Evolutionary conservation across 805 yeast species (phyloP), one percentile per base, ranked within the genome.

Genomic region (Scheffersomyces lignosus): DNA sequence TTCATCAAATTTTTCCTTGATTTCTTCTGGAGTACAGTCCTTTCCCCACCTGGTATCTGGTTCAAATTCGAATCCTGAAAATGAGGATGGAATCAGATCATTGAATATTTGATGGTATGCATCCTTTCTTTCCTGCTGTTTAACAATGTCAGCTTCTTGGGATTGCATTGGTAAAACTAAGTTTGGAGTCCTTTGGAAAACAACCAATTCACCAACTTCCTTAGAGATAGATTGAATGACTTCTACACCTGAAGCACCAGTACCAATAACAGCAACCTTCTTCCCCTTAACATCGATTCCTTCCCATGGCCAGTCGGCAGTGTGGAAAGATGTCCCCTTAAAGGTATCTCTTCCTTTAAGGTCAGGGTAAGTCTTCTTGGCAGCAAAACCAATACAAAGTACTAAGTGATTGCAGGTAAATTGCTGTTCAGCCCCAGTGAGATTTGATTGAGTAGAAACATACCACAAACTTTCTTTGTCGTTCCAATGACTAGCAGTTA

Each of bases 271-370:
- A 12, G 58, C 57, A 3, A 60, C 47, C 6, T 38, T 41, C 37
- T 63, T 60, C 23, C 45, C 53, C 23, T 27, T 38, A 24, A 46
- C 41, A 17, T 44, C 51, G 24, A 43, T 41, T 6, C 41, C 45
- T 10, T 45, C 48, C 30, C 41, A 45, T 29, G 64, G 52, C 61
- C 64, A 62, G 13, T 45, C 45, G 18, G 64, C 53, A 4, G 60
- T 49, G 37, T 62, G 70, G 14, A 60, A 30, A 9, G 53, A 33
- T 5, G 44, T 36, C 15, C 69, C 66, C 28, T 49, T 38, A 20
- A 54, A 62, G 18, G 41, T 40, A 3, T 48, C 44, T 4, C 15
- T 15, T 52, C 51, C 26, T 38, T 20, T 40, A 29, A 41, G 46
- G 16, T 37, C 41, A 12, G 64, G 64, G 23, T 39, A 45, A 24